Conservation (phyloP, 2,329 filamentous ascomycete species). For the Periglandula ipomoeae region DNA sequence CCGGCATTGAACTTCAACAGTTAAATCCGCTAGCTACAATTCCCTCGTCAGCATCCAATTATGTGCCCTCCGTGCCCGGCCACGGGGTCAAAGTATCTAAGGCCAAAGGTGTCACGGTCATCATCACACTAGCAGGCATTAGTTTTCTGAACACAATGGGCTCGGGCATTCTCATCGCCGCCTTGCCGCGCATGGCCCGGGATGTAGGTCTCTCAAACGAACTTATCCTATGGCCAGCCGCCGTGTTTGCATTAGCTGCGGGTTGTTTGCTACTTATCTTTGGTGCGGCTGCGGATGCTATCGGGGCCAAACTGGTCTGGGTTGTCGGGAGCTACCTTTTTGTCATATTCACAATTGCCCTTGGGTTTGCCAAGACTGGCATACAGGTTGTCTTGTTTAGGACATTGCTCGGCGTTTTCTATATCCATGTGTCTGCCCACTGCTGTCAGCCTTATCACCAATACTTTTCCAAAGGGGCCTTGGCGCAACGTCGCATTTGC, state of each 20-base stretch:
- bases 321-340: conserved; percentile 24
- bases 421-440: conserved; percentile 30
- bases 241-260: conserved; percentile 19
- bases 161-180: conserved; percentile 27
- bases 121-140: conserved; percentile 23
- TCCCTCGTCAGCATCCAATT: not conserved
- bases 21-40: too few species aligned
- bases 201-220: conserved; percentile 22
- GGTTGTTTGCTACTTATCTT: conserved; percentile 26
- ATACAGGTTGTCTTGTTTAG: conserved; percentile 29
- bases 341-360: conserved; percentile 23
- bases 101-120: conserved; percentile 18
- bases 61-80: not conserved
- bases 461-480: conserved; percentile 25
- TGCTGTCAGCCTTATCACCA: conserved; percentile 26
- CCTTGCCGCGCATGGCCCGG: conserved; percentile 26
- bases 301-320: conserved; percentile 26
- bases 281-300: conserved; percentile 26
- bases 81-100: conserved; percentile 13
- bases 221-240: conserved; percentile 24
- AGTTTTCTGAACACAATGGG: conserved; percentile 28
- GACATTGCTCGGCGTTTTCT: conserved; percentile 22
- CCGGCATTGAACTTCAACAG: too few species aligned
- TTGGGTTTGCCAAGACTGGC: conserved; percentile 24
- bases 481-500: conserved; percentile 33